These are phyloP conservation scores for Volutella citrinella DNA, from an alignment of 2,329 filamentous ascomycete species.

Conservation along the genomic window DNA sequence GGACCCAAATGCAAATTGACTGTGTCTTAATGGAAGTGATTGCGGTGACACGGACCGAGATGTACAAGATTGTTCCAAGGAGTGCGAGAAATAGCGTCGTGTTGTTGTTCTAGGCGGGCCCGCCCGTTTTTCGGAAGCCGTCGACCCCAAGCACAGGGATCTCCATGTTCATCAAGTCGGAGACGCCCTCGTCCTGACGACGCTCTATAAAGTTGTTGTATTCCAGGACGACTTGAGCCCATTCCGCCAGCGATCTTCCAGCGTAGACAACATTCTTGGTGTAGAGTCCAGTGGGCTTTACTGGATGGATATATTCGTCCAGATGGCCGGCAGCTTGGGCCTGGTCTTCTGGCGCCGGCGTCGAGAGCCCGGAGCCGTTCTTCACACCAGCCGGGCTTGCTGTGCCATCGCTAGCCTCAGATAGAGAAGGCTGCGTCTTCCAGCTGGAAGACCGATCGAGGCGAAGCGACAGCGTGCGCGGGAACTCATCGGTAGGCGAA, in stretches of 20 bases:
- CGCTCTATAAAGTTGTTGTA: constrained; percentile 80
- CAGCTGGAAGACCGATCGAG: constrained; percentile 13
- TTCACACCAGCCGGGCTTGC: constrained; percentile 6
- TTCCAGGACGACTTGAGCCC: constrained; percentile 71
- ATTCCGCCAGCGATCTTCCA: constrained; percentile 75
- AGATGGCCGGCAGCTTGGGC: constrained; percentile 19
- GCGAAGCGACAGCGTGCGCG: constrained; percentile 17
- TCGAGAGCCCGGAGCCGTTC: constrained; percentile 9
- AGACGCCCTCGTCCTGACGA: constrained; percentile 69
- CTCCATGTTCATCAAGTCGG: constrained; percentile 65
- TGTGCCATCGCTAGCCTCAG: constrained; percentile 15
- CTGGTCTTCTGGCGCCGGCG: constrained; percentile 16
- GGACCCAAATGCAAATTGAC: too few relatives aligned
- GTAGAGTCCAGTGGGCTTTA: constrained; percentile 45
- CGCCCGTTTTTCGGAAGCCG: constrained; percentile 38
- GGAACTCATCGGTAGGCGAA: constrained; percentile 29
- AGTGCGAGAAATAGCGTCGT: too few relatives aligned
- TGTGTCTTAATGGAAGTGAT: constrained; percentile 7
- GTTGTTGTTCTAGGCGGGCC: too few relatives aligned
- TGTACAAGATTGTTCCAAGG: too few relatives aligned
- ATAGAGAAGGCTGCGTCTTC: constrained; percentile 19
- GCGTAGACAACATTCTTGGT: constrained; percentile 55
- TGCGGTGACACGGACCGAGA: too few relatives aligned
- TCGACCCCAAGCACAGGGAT: constrained; percentile 41
- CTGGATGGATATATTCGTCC: constrained; percentile 37